Percentiles rank a stretch among this genome's conserved stretches.
These are phyloP conservation scores for Septoria petroselini DNA, from an alignment of 2,329 filamentous ascomycete genomes.

Conservation along the genomic window DNA sequence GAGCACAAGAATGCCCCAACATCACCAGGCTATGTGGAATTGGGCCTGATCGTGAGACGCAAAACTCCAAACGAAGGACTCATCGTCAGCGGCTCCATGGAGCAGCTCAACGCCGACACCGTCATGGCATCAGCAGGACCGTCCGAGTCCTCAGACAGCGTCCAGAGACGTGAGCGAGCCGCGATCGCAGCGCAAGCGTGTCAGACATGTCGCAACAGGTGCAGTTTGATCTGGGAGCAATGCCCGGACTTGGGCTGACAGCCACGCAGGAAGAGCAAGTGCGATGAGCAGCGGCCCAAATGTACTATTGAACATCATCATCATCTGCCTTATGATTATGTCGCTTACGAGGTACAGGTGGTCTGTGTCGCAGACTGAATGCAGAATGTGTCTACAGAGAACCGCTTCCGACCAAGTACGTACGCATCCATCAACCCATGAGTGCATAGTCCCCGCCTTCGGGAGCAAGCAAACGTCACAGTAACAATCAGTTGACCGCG, in stretches of 20 bases:
- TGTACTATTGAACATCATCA: conserved; percentile 39
- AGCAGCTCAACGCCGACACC: background rate
- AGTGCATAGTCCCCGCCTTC: background rate
- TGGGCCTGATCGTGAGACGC: too few species aligned
- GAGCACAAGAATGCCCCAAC: too few species aligned
- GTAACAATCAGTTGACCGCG: background rate
- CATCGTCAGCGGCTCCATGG: background rate
- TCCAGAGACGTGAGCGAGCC: conserved; percentile 45
- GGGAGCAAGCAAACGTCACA: background rate
- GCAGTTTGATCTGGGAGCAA: background rate
- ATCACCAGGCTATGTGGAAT: too few species aligned
- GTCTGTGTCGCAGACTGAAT: conserved; percentile 56
- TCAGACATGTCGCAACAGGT: conserved; percentile 54
- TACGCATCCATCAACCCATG: conserved; percentile 32
- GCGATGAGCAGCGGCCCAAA: conserved; percentile 61
- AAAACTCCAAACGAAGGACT: too few species aligned
- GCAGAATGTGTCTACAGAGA: conserved; percentile 61
- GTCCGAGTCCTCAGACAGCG: conserved; percentile 21
- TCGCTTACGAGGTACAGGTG: conserved; percentile 30
- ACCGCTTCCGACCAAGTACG: conserved; percentile 60
- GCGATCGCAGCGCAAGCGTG: conserved; percentile 56
- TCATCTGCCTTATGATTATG: background rate
- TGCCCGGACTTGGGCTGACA: background rate
- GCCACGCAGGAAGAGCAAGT: conserved; percentile 58
- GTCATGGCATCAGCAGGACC: conserved; percentile 20